Evolutionary conservation across 1,284 basidiomycete species (phyloP).

Genomic region (Blastosporella zonata): DNA sequence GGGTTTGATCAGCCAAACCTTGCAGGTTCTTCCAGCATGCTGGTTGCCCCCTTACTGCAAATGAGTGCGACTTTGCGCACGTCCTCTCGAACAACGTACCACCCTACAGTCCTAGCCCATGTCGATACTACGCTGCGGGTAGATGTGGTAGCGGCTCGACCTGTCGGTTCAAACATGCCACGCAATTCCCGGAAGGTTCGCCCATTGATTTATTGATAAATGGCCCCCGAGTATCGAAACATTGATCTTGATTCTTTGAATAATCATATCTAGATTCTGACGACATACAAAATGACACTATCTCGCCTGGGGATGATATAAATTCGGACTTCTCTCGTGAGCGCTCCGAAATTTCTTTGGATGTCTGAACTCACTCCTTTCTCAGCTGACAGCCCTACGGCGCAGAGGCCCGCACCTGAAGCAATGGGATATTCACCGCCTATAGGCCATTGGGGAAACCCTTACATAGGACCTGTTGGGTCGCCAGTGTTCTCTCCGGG

Average conservation of each 20-base stretch:
- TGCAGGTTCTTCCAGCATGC: slow-evolving; percentile 44
- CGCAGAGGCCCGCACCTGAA: not conserved
- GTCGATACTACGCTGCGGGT: slow-evolving; percentile 37
- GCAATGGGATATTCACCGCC: slow-evolving; percentile 6
- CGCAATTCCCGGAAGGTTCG: slow-evolving; percentile 26
- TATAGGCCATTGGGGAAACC: slow-evolving; percentile 7
- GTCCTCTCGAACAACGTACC: slow-evolving; percentile 28
- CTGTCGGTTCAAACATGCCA: slow-evolving; percentile 36
- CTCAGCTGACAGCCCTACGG: slow-evolving; percentile 1
- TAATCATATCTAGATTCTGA: not conserved
- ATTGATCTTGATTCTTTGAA: not conserved
- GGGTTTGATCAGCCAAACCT: slow-evolving; percentile 37
- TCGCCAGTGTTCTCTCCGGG: slow-evolving; percentile 11
- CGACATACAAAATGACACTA: slow-evolving; percentile 3
- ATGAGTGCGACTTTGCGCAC: slow-evolving; percentile 46
- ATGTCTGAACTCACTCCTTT: not conserved
- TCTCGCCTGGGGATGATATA: not conserved
- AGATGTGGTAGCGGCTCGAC: slow-evolving; percentile 36
- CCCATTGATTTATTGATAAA: not conserved
- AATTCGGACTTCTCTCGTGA: slow-evolving; percentile 5
- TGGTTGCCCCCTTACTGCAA: slow-evolving; percentile 37
- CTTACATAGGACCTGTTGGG: slow-evolving; percentile 1
- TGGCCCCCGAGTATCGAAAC: not conserved
- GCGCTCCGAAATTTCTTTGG: not conserved
- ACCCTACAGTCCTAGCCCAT: slow-evolving; percentile 25